Percentiles rank a stretch among this genome's conserved stretches.
phyloP scores from a whole-genome alignment of 371 early-diverging fungal genomes.

The Entomophthora muscae region DNA sequence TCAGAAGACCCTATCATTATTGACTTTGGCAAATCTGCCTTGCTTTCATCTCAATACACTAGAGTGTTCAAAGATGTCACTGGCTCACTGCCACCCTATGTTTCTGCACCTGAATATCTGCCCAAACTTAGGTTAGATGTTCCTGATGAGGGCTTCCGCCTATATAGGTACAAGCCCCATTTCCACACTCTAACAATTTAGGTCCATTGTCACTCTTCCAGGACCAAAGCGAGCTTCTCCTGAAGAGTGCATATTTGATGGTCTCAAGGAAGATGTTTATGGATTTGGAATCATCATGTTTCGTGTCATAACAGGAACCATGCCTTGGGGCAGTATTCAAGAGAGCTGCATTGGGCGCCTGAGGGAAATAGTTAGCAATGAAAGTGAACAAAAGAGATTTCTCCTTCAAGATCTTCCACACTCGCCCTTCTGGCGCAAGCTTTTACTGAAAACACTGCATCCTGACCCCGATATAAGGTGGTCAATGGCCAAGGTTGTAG shows the following conservation, averaged over 20 bases:
- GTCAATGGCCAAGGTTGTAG: background rate
- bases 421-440: background rate
- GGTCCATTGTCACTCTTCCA: background rate
- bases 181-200: background rate
- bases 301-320: background rate
- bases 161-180: background rate
- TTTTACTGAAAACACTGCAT: background rate
- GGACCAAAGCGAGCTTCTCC: background rate
- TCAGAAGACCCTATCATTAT: background rate
- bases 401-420: background rate
- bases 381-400: background rate
- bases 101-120: background rate
- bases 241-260: background rate
- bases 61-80: background rate
- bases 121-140: background rate
- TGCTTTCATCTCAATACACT: background rate
- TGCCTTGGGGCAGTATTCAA: background rate
- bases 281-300: background rate
- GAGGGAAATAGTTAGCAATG: background rate
- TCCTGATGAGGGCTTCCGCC: background rate
- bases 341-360: background rate
- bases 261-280: background rate
- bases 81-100: background rate
- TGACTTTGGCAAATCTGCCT: background rate
- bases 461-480: background rate